These are phyloP conservation scores for Naganishia sp. DNA, from an alignment of 1,284 basidiomycete genomes.

Conservation along the genomic window DNA sequence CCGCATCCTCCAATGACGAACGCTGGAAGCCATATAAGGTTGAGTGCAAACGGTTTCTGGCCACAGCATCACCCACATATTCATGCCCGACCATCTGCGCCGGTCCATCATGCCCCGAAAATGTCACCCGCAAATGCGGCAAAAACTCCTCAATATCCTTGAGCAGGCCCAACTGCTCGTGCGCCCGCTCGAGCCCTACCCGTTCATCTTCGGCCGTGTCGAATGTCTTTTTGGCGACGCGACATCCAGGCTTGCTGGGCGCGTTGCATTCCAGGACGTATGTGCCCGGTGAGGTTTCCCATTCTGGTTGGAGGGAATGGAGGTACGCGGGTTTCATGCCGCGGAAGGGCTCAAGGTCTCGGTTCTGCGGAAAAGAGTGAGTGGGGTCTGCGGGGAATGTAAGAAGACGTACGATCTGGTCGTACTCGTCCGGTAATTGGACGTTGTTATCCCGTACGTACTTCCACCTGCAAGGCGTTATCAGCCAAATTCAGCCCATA, in stretches of 20 bases:
- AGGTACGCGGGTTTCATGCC: constrained; percentile 42
- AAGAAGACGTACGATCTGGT: constrained; percentile 40
- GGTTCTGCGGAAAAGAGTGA: constrained; percentile 35
- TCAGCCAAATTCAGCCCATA: not conserved
- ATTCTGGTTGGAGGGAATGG: constrained; percentile 34
- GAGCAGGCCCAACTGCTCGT: constrained; percentile 44
- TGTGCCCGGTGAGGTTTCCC: constrained; percentile 42
- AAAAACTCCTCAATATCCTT: constrained; percentile 38
- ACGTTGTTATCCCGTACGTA: constrained; percentile 49
- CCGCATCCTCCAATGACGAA: constrained; percentile 41
- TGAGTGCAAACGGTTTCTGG: not conserved
- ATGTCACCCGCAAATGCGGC: constrained; percentile 43
- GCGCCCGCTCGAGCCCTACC: constrained; percentile 41
- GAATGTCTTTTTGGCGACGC: constrained; percentile 37
- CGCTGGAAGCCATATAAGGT: not conserved
- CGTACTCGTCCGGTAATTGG: constrained; percentile 55
- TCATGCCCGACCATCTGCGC: constrained; percentile 52
- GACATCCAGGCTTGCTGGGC: constrained; percentile 17
- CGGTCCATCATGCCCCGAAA: constrained; percentile 50
- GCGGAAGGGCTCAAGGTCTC: constrained; percentile 51
- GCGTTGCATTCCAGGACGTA: constrained; percentile 46
- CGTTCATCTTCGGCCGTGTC: constrained; percentile 41
- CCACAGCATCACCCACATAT: constrained; percentile 41
- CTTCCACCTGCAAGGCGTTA: constrained; percentile 36
- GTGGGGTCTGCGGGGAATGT: not conserved